A percentile compares a stretch with the other conserved stretches of the same genome.
Conservation (phyloP, 2,329 filamentous ascomycete species). For the Colletotrichum trifolii region DNA sequence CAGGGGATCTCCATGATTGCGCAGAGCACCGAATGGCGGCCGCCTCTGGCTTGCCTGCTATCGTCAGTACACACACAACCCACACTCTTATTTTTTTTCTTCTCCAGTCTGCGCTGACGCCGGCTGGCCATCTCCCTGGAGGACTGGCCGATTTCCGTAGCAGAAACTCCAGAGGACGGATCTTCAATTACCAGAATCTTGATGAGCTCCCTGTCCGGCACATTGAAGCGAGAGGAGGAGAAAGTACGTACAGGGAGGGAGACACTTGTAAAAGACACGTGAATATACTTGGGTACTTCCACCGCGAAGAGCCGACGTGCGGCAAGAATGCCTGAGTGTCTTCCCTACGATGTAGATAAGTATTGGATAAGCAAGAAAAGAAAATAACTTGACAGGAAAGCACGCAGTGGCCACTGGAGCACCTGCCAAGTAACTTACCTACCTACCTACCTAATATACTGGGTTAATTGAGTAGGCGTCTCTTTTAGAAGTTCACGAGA, state of each 20-base stretch:
- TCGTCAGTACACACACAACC: not conserved
- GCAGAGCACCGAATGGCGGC: not conserved
- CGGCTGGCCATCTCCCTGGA: not conserved
- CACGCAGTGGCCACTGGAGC: conserved; percentile 1
- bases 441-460: not conserved
- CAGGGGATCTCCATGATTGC: conserved; percentile 26
- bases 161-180: conserved; percentile 3
- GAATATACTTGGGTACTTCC: not conserved
- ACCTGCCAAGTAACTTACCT: not conserved
- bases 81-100: conserved; percentile 10
- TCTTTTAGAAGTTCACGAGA: too few relatives aligned
- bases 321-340: too few relatives aligned
- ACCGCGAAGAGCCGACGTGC: too few relatives aligned
- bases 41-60: not conserved
- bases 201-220: conserved; percentile 13
- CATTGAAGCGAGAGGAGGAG: conserved; percentile 7
- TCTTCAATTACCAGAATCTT: conserved; percentile 24
- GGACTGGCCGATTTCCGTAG: conserved; percentile 2
- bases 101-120: not conserved
- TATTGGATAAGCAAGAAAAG: not conserved
- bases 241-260: not conserved
- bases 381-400: conserved; percentile 17
- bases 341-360: too few relatives aligned
- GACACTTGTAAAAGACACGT: not conserved
- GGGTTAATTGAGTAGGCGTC: too few relatives aligned